These are phyloP conservation scores for Ophiognomonia clavigignenti-juglandacearum DNA, from an alignment of 2,329 filamentous ascomycete species.

Conservation along the genomic window DNA sequence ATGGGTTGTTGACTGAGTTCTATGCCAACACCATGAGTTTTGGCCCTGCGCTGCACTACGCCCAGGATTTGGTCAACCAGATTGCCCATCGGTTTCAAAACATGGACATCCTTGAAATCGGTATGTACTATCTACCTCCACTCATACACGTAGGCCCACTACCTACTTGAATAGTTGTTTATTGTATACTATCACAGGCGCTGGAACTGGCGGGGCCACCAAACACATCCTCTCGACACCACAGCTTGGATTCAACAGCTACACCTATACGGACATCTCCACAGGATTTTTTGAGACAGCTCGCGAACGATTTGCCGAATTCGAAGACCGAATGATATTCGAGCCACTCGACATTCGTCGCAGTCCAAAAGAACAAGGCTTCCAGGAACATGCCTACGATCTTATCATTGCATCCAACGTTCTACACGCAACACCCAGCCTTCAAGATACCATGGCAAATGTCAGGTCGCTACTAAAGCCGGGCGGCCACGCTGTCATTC, in stretches of 20 bases:
- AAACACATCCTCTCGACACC: constrained; percentile 27
- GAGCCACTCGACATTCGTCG: constrained; percentile 24
- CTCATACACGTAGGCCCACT: not conserved
- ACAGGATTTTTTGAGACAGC: constrained; percentile 30
- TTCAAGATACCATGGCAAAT: constrained; percentile 21
- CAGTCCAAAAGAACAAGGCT: constrained; percentile 25
- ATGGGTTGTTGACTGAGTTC: constrained; percentile 25
- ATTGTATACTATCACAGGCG: constrained; percentile 12
- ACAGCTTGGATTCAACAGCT: constrained; percentile 26
- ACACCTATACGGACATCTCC: constrained; percentile 39
- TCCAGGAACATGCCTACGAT: constrained; percentile 22
- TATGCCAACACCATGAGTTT: constrained; percentile 14
- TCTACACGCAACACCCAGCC: constrained; percentile 21
- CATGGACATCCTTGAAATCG: constrained; percentile 31
- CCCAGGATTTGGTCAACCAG: constrained; percentile 22
- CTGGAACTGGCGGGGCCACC: constrained; percentile 36
- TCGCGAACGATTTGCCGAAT: not conserved
- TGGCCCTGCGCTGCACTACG: not conserved
- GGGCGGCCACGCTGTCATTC: constrained; percentile 27
- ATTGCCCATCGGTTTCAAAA: constrained; percentile 25
- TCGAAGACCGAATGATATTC: not conserved
- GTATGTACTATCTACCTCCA: constrained; percentile 12
- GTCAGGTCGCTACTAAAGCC: constrained; percentile 26
- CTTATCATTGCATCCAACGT: constrained; percentile 27
- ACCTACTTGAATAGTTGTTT: no score